Conservation (phyloP, 192 early-diverging fungal genomes). For the Podila verticillata region DNA sequence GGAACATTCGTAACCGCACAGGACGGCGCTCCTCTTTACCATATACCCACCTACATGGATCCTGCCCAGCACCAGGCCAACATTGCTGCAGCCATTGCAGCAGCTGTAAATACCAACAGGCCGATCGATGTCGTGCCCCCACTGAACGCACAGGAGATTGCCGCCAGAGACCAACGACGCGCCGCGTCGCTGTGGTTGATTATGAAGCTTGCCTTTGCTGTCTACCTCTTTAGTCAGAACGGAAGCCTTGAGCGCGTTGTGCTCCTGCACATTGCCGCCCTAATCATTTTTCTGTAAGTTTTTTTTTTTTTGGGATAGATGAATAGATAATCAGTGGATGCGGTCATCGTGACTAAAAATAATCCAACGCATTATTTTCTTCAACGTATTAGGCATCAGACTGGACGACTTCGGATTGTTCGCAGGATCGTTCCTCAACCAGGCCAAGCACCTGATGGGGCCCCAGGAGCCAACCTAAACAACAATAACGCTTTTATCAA, state of each 20-base stretch:
- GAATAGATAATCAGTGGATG: not conserved
- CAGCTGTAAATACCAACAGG: not conserved
- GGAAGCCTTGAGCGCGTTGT: slow-evolving; percentile 66
- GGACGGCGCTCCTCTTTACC: slow-evolving; percentile 6
- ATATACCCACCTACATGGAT: slow-evolving; percentile 8
- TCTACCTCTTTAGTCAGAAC: slow-evolving; percentile 71
- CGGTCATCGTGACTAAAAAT: not conserved
- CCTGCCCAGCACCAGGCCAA: slow-evolving; percentile 1
- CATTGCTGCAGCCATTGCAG: slow-evolving; percentile 14
- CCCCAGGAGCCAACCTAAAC: slow-evolving; percentile 7
- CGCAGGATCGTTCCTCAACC: slow-evolving; percentile 42
- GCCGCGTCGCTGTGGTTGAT: slow-evolving; percentile 64
- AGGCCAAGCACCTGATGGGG: slow-evolving; percentile 28
- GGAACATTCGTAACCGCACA: not conserved
- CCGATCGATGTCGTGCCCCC: slow-evolving; percentile 1
- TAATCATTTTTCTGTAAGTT: slow-evolving; percentile 66
- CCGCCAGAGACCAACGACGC: slow-evolving; percentile 50
- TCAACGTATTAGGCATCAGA: slow-evolving; percentile 53
- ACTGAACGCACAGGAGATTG: slow-evolving; percentile 36
- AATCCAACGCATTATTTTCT: not conserved
- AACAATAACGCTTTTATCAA: slow-evolving; percentile 4
- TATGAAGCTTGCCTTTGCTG: slow-evolving; percentile 66
- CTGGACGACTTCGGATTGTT: slow-evolving; percentile 61
- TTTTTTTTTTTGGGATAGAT: not conserved
- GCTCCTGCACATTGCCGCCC: slow-evolving; percentile 61